Evolutionary conservation across 2,329 filamentous ascomycete genomes (phyloP), one percentile per base, ranked within the genome.

Genomic region (Pestalotiopsis fici): DNA sequence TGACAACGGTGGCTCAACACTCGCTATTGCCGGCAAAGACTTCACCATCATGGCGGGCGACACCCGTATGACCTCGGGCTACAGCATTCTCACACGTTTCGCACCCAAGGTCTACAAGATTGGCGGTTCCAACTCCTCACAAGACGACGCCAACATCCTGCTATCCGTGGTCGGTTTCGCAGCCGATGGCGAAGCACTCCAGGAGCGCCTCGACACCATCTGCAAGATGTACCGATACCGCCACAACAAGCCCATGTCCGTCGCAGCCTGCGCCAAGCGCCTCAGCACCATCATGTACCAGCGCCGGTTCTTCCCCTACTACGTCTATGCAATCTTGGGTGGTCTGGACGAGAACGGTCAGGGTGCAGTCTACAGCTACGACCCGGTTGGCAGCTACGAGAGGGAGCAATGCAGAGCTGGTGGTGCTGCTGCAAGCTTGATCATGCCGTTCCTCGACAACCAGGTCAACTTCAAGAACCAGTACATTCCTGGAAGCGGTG

Each of bases 381-480:
- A 99, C 78, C 96, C 96, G 1, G 96, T 99, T 55, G 96, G 96
- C 74, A 97, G 93, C 79, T 99, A 98, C 83, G 96, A 99, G 86
- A 87, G 96, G 72, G 96, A 99, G 83, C 93, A 97, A 83, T 98
- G 95, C 84, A 90, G 95, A 72, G 95, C 96, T 43, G 96, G 93
- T 55, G 96, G 96, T 75, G 95, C 96, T 15, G 95, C 95, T 23
- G 92, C 94, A 65, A 96, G 93, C 76, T 84, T 99, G 81, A 99
- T 99, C 82, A 99, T 98, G 93, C 96, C 96, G 1, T 99, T 99
- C 87, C 83, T 99, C 77, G 96, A 99, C 82, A 99, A 99, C 81
- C 97, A 99, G 83, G 96, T 99, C 85, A 98, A 98, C 85, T 95
- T 95, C 87, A 99, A 98, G 88, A 99, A 99, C 81, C 95, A 98